Evolutionary conservation across 805 yeast genomes (phyloP).

Genomic region (Ogataea neopini): DNA sequence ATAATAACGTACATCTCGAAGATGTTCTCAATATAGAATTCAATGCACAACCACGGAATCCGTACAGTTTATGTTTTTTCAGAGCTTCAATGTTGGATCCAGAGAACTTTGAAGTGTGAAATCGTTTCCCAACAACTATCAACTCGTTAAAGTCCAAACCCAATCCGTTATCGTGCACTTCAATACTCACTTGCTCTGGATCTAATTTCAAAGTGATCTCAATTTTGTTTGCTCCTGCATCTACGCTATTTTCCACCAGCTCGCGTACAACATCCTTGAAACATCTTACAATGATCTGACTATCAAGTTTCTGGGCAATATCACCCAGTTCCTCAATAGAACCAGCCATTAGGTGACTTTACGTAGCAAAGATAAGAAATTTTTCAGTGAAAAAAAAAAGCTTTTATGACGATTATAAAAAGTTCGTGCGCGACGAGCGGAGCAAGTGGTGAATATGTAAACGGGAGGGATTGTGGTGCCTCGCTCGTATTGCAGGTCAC

Average conservation of each 20-base stretch:
- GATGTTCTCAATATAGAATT: slow-evolving; percentile 49
- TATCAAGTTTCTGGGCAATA: slow-evolving; percentile 11
- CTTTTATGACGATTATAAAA: too few species aligned
- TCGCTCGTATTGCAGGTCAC: too few species aligned
- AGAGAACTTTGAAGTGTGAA: slow-evolving; percentile 57
- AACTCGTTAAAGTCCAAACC: slow-evolving; percentile 61
- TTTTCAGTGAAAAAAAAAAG: slow-evolving; percentile 1
- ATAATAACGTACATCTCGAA: slow-evolving; percentile 46
- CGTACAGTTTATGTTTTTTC: slow-evolving; percentile 45
- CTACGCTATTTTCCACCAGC: slow-evolving; percentile 55
- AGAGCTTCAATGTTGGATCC: slow-evolving; percentile 34
- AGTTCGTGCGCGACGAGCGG: too few species aligned
- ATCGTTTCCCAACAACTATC: slow-evolving; percentile 44
- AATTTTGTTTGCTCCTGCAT: slow-evolving; percentile 48
- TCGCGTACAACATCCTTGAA: slow-evolving; percentile 48
- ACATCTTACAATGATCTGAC: slow-evolving; percentile 38
- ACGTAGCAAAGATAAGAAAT: background rate
- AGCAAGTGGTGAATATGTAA: too few species aligned
- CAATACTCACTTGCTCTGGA: slow-evolving; percentile 34
- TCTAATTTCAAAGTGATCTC: slow-evolving; percentile 23
- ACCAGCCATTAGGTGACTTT: background rate
- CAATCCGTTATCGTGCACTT: slow-evolving; percentile 67
- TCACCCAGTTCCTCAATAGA: slow-evolving; percentile 6
- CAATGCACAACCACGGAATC: slow-evolving; percentile 76
- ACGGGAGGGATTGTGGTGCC: too few species aligned